These are phyloP conservation scores for Ceratocystis cacaofunesta DNA, from an alignment of 2,329 filamentous ascomycete species.

Conservation along the genomic window DNA sequence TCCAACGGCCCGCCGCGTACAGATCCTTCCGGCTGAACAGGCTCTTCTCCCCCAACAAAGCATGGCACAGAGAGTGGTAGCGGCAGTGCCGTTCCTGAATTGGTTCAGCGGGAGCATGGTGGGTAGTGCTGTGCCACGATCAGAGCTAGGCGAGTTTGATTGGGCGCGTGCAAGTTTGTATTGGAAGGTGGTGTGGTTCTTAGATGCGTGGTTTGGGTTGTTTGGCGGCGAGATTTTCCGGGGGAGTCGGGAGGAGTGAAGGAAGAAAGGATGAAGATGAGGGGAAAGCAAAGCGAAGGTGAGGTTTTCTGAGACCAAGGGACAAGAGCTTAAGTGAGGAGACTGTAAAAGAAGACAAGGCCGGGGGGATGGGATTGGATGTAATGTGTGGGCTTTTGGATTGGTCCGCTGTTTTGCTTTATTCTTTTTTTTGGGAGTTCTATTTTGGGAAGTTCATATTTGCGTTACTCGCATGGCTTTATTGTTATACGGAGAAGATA, in stretches of 20 bases:
- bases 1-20: constrained; percentile 49
- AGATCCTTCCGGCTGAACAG: constrained; percentile 52
- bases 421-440: background rate
- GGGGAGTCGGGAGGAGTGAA: constrained; percentile 43
- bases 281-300: background rate
- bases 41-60: constrained; percentile 56
- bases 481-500: background rate
- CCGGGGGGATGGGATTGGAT: no score
- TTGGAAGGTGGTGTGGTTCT: constrained; percentile 51
- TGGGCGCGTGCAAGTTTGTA: constrained; percentile 52
- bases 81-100: constrained; percentile 51
- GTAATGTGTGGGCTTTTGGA: background rate
- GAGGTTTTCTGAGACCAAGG: no score
- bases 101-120: constrained; percentile 63
- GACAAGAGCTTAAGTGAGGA: no score
- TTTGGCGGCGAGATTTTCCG: constrained; percentile 45
- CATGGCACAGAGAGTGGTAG: constrained; percentile 46
- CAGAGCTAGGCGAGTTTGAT: constrained; percentile 63
- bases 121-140: constrained; percentile 58
- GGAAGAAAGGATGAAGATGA: constrained; percentile 12
- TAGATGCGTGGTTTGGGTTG: constrained; percentile 43
- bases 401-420: background rate
- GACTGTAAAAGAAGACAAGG: background rate
- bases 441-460: constrained; percentile 1
- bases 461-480: background rate